Evolutionary conservation across 2,329 filamentous ascomycete genomes (phyloP).

Genomic region (Fusarium nygamai): DNA sequence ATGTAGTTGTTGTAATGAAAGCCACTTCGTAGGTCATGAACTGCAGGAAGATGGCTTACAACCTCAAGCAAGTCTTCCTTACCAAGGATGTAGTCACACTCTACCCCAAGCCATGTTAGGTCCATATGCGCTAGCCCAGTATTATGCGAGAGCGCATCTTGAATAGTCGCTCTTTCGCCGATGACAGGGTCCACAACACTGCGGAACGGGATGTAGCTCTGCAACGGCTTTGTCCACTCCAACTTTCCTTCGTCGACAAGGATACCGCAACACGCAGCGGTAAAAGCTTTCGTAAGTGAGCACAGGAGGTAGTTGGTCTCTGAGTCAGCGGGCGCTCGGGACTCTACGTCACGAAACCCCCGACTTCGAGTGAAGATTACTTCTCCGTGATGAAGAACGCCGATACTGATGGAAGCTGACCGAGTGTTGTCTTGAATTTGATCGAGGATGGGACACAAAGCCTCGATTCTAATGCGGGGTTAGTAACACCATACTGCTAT

Average conservation of each 20-base stretch:
- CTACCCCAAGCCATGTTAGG: neutral
- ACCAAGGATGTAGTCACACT: neutral
- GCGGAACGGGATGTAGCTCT: neutral
- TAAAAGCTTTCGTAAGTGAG: neutral
- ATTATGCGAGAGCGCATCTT: neutral
- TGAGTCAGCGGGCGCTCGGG: neutral
- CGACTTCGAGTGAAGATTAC: neutral
- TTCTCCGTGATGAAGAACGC: neutral
- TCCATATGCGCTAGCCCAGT: neutral
- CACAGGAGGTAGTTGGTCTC: accelerated
- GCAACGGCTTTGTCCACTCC: neutral
- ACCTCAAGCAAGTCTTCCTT: neutral
- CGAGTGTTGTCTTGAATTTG: neutral
- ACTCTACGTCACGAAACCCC: accelerated
- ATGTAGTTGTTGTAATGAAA: neutral
- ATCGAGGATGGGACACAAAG: neutral
- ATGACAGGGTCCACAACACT: neutral
- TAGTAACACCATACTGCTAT: neutral
- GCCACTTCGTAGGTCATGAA: neutral
- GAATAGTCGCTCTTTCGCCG: neutral
- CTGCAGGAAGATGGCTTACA: neutral
- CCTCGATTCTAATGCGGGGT: neutral
- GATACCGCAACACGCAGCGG: neutral
- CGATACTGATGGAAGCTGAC: neutral
- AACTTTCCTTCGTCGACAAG: neutral